phyloP scores from a whole-genome alignment of 768 basidiomycete species.

The Agaricus subrufescens region DNA sequence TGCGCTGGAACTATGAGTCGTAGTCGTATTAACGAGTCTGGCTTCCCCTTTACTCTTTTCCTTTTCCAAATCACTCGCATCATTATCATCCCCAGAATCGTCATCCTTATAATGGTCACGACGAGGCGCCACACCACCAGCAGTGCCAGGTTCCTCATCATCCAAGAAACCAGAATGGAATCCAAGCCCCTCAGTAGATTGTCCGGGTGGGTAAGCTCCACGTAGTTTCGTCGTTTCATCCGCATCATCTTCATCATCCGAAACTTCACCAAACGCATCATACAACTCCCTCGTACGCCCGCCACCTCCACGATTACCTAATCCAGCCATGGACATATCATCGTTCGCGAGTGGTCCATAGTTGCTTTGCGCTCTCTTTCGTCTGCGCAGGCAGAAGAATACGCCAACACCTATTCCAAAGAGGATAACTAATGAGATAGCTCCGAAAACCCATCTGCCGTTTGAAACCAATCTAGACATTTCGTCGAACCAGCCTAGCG shows the following conservation, averaged over 20 bases:
- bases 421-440: slow-evolving; percentile 70
- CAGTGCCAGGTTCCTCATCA: slow-evolving; percentile 56
- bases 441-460: slow-evolving; percentile 89
- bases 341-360: slow-evolving; percentile 64
- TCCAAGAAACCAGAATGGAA: slow-evolving; percentile 83
- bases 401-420: slow-evolving; percentile 65
- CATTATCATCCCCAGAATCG: background rate
- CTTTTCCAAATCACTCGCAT: background rate
- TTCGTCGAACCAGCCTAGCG: slow-evolving; percentile 79
- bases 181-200: slow-evolving; percentile 35
- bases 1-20: slow-evolving; percentile 26
- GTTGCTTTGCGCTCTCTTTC: slow-evolving; percentile 28
- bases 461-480: slow-evolving; percentile 68
- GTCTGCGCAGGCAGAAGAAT: slow-evolving; percentile 78
- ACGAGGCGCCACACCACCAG: slow-evolving; percentile 24
- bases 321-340: slow-evolving; percentile 72
- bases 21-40: slow-evolving; percentile 11
- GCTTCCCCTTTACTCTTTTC: slow-evolving; percentile 1
- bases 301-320: slow-evolving; percentile 41
- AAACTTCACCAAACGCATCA: slow-evolving; percentile 91
- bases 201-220: slow-evolving; percentile 21
- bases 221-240: slow-evolving; percentile 69
- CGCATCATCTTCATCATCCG: slow-evolving; percentile 74
- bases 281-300: slow-evolving; percentile 83
- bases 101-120: slow-evolving; percentile 44